Percentiles rank a stretch among this genome's conserved stretches.
Evolutionary conservation across 208 protist genomes (phyloP).

Genomic region (Jaenimonas drosophilae): DNA sequence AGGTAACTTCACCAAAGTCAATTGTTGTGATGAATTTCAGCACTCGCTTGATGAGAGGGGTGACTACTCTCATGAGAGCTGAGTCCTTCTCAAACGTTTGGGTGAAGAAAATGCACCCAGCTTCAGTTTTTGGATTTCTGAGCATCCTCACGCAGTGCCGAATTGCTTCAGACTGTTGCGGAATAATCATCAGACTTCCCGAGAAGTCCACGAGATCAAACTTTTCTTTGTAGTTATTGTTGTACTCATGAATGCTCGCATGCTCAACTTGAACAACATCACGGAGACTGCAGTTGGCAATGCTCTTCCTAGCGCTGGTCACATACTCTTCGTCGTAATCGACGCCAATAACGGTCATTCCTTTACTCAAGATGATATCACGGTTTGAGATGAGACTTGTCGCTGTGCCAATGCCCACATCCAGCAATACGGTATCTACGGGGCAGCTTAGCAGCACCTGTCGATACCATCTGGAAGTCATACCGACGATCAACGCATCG

Average conservation of each 20-base stretch:
- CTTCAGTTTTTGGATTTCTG: constrained; percentile 25
- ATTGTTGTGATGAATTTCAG: constrained; percentile 55
- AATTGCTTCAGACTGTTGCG: constrained; percentile 35
- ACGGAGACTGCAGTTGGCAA: constrained; percentile 27
- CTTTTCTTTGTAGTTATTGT: constrained; percentile 20
- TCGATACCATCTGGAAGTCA: constrained; percentile 72
- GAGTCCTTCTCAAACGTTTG: constrained; percentile 67
- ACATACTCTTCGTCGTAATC: constrained; percentile 69
- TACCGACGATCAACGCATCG: constrained; percentile 35
- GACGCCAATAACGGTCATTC: constrained; percentile 49
- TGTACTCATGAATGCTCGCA: constrained; percentile 60
- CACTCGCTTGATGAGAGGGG: constrained; percentile 41
- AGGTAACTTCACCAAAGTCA: constrained; percentile 81
- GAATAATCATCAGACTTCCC: constrained; percentile 75
- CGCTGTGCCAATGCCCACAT: constrained; percentile 69
- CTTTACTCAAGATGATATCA: constrained; percentile 66
- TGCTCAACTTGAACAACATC: constrained; percentile 36
- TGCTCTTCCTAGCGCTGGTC: constrained; percentile 24
- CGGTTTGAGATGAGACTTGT: constrained; percentile 68
- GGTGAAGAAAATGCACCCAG: constrained; percentile 66
- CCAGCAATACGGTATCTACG: constrained; percentile 39
- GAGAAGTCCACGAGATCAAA: constrained; percentile 79
- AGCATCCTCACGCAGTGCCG: constrained; percentile 55
- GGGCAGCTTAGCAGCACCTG: constrained; percentile 61
- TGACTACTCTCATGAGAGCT: constrained; percentile 39